Evolutionary conservation across 805 yeast genomes (phyloP), one percentile per base, ranked within the genome.

Genomic region (Lachancea fermentati): DNA sequence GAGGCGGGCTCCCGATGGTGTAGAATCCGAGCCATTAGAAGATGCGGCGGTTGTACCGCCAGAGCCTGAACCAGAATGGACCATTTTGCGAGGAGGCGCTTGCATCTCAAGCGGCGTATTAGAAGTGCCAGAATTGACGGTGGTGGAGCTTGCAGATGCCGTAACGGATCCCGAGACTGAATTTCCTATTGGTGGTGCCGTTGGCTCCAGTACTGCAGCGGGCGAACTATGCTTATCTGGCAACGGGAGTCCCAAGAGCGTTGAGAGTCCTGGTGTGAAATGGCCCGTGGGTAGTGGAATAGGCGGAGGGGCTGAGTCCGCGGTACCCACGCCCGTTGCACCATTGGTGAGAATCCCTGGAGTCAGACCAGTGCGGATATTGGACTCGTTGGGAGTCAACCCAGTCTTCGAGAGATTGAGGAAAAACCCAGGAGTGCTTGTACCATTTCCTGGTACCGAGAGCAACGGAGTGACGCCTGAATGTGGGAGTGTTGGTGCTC

Each of bases 321-420:
- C 35, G 37, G 39, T 17, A 26, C 15, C n/a, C 12, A 18, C 26
- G 16, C 18, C 17, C 30, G 38, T 8, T 13, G 30, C n/a, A 11
- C 19, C 16, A 16, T 34, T 36, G 13, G 44, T n/a, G 67, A 72
- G 22, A 8, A 51, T 46, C 2, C 79, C 85, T 0, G 89, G 89
- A 0, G 89, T 80, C 19, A 81, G 57, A 0, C 93, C 91, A 0
- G 85, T 69, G 48, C 95, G 69, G 36, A 85, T 49, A 36, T 78
- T 73, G 4, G 86, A 75, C 55, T 85, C 94, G 58, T 79, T 83
- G 2, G 93, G 93, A 0, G 88, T 81, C 34, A 85, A 65, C 0
- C 87, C 91, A 0, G 85, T 61, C 42, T 66, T 57, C 22, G 66
- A 58, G 36, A 62, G 50, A 32, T 47, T 49, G 15, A 55, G 36